These are phyloP conservation scores for Erigeron philadelphicus DNA, from an alignment of 140 eudicot species.

Conservation along the genomic window DNA sequence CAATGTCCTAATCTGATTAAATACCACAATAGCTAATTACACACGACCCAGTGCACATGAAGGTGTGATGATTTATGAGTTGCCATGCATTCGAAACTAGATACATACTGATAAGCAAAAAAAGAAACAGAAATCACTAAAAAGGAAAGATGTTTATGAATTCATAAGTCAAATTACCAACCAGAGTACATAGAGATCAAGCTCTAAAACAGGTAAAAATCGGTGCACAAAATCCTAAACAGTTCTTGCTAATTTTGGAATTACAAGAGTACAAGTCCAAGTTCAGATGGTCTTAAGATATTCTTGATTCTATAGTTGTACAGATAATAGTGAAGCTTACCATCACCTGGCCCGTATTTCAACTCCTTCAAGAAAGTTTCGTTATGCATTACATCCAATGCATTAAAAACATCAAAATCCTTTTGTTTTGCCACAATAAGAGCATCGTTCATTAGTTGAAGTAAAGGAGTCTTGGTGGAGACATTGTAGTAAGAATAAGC, in stretches of 20 bases:
- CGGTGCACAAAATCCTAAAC: slow-evolving; percentile 35
- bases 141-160: slow-evolving; percentile 15
- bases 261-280: slow-evolving; percentile 60
- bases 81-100: neutral
- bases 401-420: slow-evolving; percentile 64
- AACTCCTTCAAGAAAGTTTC: slow-evolving; percentile 51
- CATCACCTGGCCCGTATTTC: slow-evolving; percentile 61
- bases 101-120: neutral
- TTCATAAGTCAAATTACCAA: slow-evolving; percentile 27
- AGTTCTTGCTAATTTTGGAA: slow-evolving; percentile 7
- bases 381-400: slow-evolving; percentile 59
- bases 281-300: slow-evolving; percentile 45
- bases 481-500: slow-evolving; percentile 66
- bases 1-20: too few species aligned
- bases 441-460: slow-evolving; percentile 64
- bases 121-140: slow-evolving; percentile 11
- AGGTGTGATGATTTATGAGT: too few species aligned
- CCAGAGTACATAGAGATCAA: slow-evolving; percentile 22
- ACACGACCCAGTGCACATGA: too few species aligned
- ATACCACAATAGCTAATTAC: too few species aligned
- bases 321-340: slow-evolving; percentile 60
- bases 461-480: slow-evolving; percentile 48
- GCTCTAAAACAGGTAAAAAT: slow-evolving; percentile 20
- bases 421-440: slow-evolving; percentile 54
- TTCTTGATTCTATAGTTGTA: slow-evolving; percentile 51